Base-by-base conservation (phyloP, 352 stramenopile genomes). In the Thalassiosira ordinaria region DNA sequence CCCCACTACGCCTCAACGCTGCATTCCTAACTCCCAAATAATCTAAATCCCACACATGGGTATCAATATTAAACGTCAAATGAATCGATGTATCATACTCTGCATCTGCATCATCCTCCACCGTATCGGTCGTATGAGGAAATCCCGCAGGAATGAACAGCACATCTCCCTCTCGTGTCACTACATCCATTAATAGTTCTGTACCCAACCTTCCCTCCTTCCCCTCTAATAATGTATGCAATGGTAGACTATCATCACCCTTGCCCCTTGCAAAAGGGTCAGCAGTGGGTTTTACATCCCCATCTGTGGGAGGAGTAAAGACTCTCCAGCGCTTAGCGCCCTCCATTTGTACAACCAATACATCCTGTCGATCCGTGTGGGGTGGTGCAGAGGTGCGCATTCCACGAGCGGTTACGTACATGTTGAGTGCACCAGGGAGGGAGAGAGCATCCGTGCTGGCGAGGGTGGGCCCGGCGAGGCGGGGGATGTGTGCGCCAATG, bases 301-400 rank as follows among this genome's bases (percentile, higher is more conserved):
- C 80, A 63, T 91, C 78, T 11, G 62, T 66, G 3, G 89, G 89
- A 3, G 91, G 91, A 13, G 75, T 33, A 76, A 92, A 96, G 3
- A 96, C 90, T 46, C 82, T 81, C 92, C 92, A 96, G 44, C 85
- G 83, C 66, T 92, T 93, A 3, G 78, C 64, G 56, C 91, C 93
- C 46, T 87, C 72, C 29, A 85, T 94, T 85, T 96, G 93, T 13
- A 96, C 74, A 0, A 95, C 89, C 27, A 95, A 76, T 2, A 95
- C 91, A 74, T 95, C 91, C 82, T 95, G 91, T 70, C 93, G 92
- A 75, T 96, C 93, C 0, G 91, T 96, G 80, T 96, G 93, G 26
- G 91, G 91, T 22, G 91, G 93, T 46, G 93, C 93, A 4, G 79
- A 91, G 0, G 87, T 94, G 37, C 74, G 66, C 74, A 91, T 91